Base-by-base conservation (phyloP, 192 early-diverging fungal genomes). In the Umbelopsis isabellina region DNA sequence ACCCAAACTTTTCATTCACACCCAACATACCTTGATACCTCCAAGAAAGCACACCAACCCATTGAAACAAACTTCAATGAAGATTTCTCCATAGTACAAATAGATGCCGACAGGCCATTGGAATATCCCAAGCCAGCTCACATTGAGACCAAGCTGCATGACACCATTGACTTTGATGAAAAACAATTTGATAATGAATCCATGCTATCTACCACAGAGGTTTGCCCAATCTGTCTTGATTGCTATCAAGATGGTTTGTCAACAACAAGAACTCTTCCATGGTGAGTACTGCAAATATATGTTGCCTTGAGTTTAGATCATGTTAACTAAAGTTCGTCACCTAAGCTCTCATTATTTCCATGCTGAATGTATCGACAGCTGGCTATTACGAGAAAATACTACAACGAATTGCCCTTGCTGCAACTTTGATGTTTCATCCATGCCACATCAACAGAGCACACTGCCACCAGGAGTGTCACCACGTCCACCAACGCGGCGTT, bases 331-430 rank as follows among this genome's bases (percentile, higher is more conserved):
- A n/a, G n/a, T 30, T 30, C 3, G 27, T 30, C 3, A 30, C 3
- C 3, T 18, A 37, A 61, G 55, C 16, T 18, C 55, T 33, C 55
- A 61, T 35, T 61, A 61, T 35, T 61, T 61, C 30, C 55, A 61
- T 25, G 13, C 6, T 8, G 55, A 61, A 35, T 61, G 55, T 16
- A 61, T 61, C 0, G 55, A 61, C 16, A 61, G 18, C 13, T 61
- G 55, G 55, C 55, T 61, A 2, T 61, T 61, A 16, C 27, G 55
- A 33, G 55, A 61, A 35, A 61, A 61, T 18, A 61, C 55, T 7
- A 61, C 55, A 2, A 61, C 55, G 4, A 61, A 61, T 16, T 61
- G 55, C 55, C 55, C 55, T 18, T 61, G 55, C 27, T 61, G 55
- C 55, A 61, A 61, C n/a, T 35, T 61, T 16, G 55, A 61, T 18